These are phyloP conservation scores for Elsinoe ampelina DNA, from an alignment of 2,329 filamentous ascomycete species.

Conservation along the genomic window DNA sequence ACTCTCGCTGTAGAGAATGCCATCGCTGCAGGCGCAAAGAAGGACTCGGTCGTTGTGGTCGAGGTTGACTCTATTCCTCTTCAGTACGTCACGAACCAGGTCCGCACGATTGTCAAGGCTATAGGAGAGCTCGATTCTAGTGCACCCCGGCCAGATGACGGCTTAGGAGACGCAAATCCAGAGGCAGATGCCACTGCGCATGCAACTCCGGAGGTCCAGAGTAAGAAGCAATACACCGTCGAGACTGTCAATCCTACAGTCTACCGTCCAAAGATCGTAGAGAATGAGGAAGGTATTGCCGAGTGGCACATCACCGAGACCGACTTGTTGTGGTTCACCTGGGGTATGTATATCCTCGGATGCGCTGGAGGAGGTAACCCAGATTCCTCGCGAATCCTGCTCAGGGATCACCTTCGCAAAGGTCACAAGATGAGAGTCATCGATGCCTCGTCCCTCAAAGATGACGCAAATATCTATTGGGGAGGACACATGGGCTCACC, in stretches of 20 bases:
- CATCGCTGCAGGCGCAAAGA: slow-evolving; percentile 27
- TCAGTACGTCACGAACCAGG: slow-evolving; percentile 28
- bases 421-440: slow-evolving; percentile 46
- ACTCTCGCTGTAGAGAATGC: slow-evolving; percentile 29
- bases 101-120: slow-evolving; percentile 26
- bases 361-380: slow-evolving; percentile 52
- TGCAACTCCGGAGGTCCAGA: slow-evolving; percentile 11
- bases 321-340: slow-evolving; percentile 48
- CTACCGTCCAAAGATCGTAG: slow-evolving; percentile 38
- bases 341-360: slow-evolving; percentile 52
- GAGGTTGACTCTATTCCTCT: slow-evolving; percentile 36
- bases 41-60: slow-evolving; percentile 35
- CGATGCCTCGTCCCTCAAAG: slow-evolving; percentile 41
- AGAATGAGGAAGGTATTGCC: slow-evolving; percentile 38
- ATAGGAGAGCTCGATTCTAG: slow-evolving; percentile 26
- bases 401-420: slow-evolving; percentile 42
- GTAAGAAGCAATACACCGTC: slow-evolving; percentile 29
- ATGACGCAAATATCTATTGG: slow-evolving; percentile 45
- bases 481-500: slow-evolving; percentile 52
- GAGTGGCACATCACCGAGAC: slow-evolving; percentile 50
- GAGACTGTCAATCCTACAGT: slow-evolving; percentile 21
- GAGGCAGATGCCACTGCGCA: slow-evolving; percentile 16
- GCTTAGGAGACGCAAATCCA: slow-evolving; percentile 17
- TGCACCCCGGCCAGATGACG: slow-evolving; percentile 15
- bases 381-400: slow-evolving; percentile 43